These are phyloP conservation scores for Penicillium samsonianum DNA, from an alignment of 495 filamentous ascomycete species.

Conservation along the genomic window DNA sequence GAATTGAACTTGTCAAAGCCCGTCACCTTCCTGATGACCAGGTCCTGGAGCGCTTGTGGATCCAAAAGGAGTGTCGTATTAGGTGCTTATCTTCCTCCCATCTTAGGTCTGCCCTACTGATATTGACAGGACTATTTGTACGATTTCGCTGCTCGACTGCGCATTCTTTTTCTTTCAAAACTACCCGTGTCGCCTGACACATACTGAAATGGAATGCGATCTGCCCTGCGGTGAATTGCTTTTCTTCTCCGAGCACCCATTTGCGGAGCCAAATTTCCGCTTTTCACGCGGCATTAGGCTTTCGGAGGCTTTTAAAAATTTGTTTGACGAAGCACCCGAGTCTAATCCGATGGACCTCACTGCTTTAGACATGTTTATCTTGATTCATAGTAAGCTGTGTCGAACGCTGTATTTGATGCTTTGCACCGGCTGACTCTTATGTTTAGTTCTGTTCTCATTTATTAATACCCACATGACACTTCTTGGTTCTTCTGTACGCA, in stretches of 20 bases:
- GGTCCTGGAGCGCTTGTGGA: slow-evolving; percentile 39
- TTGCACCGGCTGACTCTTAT: slow-evolving; percentile 5
- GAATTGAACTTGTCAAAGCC: slow-evolving; percentile 37
- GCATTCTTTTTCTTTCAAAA: slow-evolving; percentile 51
- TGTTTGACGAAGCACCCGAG: slow-evolving; percentile 32
- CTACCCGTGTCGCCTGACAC: slow-evolving; percentile 42
- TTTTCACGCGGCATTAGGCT: slow-evolving; percentile 36
- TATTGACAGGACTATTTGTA: slow-evolving; percentile 34
- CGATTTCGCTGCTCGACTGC: slow-evolving; percentile 45
- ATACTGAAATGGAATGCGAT: slow-evolving; percentile 43
- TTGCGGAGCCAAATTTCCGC: slow-evolving; percentile 38
- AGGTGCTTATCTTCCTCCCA: slow-evolving; percentile 27
- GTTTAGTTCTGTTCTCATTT: slow-evolving; percentile 44
- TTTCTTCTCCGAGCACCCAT: slow-evolving; percentile 44
- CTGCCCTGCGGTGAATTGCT: slow-evolving; percentile 41
- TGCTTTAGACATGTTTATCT: slow-evolving; percentile 45
- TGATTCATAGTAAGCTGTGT: slow-evolving; percentile 42
- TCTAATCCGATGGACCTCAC: slow-evolving; percentile 26
- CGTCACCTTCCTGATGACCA: slow-evolving; percentile 36
- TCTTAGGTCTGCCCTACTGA: slow-evolving; percentile 17
- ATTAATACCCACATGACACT: slow-evolving; percentile 50
- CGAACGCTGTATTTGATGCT: not conserved
- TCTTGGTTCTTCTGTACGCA: slow-evolving; percentile 33
- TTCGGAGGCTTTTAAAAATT: slow-evolving; percentile 36
- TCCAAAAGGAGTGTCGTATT: slow-evolving; percentile 48